Evolutionary conservation across 108 stramenopile species (phyloP).

Genomic region (Cyclotella atomus): DNA sequence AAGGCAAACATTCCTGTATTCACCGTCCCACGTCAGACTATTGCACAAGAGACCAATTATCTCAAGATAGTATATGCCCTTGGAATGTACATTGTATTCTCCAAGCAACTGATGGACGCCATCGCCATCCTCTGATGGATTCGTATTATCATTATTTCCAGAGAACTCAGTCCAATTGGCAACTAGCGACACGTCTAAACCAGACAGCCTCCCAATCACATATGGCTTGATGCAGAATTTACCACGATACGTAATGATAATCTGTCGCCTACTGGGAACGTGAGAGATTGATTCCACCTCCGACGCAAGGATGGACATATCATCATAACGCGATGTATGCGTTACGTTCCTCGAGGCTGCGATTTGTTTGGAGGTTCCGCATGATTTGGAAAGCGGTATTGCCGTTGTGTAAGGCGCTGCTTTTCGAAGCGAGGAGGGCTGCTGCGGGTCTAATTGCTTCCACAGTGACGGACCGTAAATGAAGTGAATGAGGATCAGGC

Average conservation of each 20-base stretch:
- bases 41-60: slow-evolving; percentile 33
- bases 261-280: background rate
- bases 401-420: background rate
- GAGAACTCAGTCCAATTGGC: background rate
- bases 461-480: too few species aligned
- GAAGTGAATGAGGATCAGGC: too few species aligned
- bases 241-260: background rate
- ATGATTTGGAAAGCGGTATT: background rate
- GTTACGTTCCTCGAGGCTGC: background rate
- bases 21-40: slow-evolving; percentile 4
- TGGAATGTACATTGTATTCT: slow-evolving; percentile 9
- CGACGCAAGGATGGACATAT: background rate
- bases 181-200: slow-evolving; percentile 6
- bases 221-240: slow-evolving; percentile 2
- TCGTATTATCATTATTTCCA: background rate
- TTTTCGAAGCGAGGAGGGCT: too few species aligned
- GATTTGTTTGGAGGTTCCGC: background rate
- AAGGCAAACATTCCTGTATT: slow-evolving; percentile 16
- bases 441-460: too few species aligned
- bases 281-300: slow-evolving; percentile 14
- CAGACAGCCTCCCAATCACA: slow-evolving; percentile 10
- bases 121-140: background rate
- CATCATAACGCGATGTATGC: background rate
- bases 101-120: slow-evolving; percentile 9
- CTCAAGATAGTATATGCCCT: slow-evolving; percentile 22